phyloP scores from a whole-genome alignment of 2,329 filamentous ascomycete genomes.

The Monascus ruber region DNA sequence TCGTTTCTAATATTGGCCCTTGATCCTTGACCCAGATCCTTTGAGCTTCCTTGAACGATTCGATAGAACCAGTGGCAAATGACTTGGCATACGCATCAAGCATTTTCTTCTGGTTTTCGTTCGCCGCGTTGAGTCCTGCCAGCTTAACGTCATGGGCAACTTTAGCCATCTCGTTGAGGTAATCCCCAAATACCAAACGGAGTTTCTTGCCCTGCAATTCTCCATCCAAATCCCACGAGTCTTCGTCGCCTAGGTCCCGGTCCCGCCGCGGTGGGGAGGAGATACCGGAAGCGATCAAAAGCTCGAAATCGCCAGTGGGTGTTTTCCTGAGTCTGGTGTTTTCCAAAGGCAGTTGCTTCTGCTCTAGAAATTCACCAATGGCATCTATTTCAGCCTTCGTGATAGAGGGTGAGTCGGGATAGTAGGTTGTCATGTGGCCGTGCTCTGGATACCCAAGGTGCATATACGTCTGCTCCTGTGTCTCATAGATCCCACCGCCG shows the following conservation, averaged over 20 bases:
- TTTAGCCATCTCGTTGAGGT: conserved; percentile 58
- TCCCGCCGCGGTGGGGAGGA: conserved; percentile 49
- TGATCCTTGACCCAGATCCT: conserved; percentile 75
- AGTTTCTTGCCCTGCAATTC: conserved; percentile 55
- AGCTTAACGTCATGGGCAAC: conserved; percentile 56
- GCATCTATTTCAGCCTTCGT: conserved; percentile 63
- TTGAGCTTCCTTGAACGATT: conserved; percentile 71
- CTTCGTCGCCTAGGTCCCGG: conserved; percentile 57
- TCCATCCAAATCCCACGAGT: conserved; percentile 50
- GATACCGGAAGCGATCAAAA: conserved; percentile 61
- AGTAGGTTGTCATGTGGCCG: conserved; percentile 72
- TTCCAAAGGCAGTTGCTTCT: conserved; percentile 58
- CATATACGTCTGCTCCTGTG: conserved; percentile 52
- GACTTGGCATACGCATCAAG: conserved; percentile 62
- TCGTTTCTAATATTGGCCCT: conserved; percentile 66
- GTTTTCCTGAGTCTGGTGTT: conserved; percentile 67
- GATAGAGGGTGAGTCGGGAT: conserved; percentile 63
- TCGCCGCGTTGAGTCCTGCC: conserved; percentile 58
- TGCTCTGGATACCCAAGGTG: conserved; percentile 65
- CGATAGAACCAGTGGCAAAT: conserved; percentile 61
- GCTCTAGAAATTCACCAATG: conserved; percentile 61
- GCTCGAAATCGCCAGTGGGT: conserved; percentile 52
- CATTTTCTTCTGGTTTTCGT: conserved; percentile 65
- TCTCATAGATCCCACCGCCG: conserved; percentile 59
- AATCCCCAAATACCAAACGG: conserved; percentile 63